Base-by-base conservation (phyloP, 108 stramenopile genomes). In the Licmophora abbreviata region DNA sequence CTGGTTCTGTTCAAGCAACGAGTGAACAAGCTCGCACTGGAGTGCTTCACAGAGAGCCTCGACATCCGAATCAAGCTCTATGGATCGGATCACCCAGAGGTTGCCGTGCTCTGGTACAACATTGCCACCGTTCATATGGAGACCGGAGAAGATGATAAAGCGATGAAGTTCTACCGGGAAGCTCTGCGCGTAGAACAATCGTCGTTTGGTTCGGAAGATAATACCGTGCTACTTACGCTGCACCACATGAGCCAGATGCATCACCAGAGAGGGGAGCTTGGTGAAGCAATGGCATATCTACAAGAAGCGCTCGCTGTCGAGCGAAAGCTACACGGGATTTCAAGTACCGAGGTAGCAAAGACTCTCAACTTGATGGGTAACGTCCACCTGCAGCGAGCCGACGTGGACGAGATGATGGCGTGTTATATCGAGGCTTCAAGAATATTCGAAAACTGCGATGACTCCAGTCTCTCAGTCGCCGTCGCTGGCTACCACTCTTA, bases 401-500 rank as follows among this genome's bases (percentile, higher is more conserved):
- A 75, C 29, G 62, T 74, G 10, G n/a, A 32, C 4, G 62, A 68
- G 44, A 67, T 69, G 71, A 81, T 81, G 76, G 46, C 59, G 40
- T 79, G 73, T 35, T 84, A 77, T 36, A 41, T 56, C 7, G 78
- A 79, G 64, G 83, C 83, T 1, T 63, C 65, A 4, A 30, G 78
- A 46, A 64, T 84, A 12, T 77, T 63, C 48, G 48, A 58, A 36
- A 10, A 49, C 14, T 18, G 37, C 12, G 60, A 33, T 2, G 44
- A 40, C 14, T 11, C 10, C 33, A 12, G 25, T 29, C 63, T 53
- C 1, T 62, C 38, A 20, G 54, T 78, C 12, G 54, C 59, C 4
- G 68, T 78, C 54, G 69, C 68, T 21, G 77, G 77, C 27, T 78
- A 68, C 64, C 70, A 64, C 54, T 74, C 74, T 45, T 78, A 78